A percentile compares a stretch with the other conserved stretches of the same genome.
These are phyloP conservation scores for Fusarium bulbicola DNA, from an alignment of 2,329 filamentous ascomycete species.

Conservation along the genomic window DNA sequence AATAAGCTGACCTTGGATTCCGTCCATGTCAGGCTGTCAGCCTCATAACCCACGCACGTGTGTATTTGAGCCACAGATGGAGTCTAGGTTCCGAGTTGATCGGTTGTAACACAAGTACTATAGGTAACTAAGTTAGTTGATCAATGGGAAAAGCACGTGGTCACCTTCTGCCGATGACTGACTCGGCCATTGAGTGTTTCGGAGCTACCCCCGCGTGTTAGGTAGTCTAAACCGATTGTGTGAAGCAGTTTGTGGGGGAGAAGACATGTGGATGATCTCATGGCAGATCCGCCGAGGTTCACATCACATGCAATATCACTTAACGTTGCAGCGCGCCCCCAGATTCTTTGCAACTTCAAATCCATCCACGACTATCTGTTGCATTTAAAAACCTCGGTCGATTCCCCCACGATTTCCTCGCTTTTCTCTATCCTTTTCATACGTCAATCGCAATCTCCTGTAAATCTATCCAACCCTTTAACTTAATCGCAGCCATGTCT, in stretches of 20 bases:
- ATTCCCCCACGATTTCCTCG: constrained; percentile 27
- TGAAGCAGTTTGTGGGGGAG: constrained; percentile 19
- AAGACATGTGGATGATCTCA: constrained; percentile 31
- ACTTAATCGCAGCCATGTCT: constrained; percentile 66
- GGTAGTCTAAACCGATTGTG: not conserved
- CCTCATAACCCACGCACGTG: not conserved
- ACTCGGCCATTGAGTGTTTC: constrained; percentile 18
- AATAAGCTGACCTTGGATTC: not conserved
- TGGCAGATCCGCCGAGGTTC: constrained; percentile 26
- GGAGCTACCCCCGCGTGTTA: constrained; percentile 9
- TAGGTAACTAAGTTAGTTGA: not conserved
- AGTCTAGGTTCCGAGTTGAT: not conserved
- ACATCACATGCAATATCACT: constrained; percentile 26
- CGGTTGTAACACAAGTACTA: not conserved
- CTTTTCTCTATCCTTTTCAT: not conserved
- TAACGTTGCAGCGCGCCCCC: not conserved
- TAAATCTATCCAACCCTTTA: not conserved
- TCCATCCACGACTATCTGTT: constrained; percentile 12
- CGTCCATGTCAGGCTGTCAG: not conserved
- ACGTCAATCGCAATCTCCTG: not conserved
- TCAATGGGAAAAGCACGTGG: constrained; percentile 28
- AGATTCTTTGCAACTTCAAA: constrained; percentile 9
- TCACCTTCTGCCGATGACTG: constrained; percentile 12
- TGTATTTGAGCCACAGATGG: not conserved
- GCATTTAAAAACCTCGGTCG: constrained; percentile 35